A percentile compares a stretch with the other conserved stretches of the same genome.
Evolutionary conservation across 108 stramenopile genomes (phyloP).

Genomic region (Fragilaria crotonensis): DNA sequence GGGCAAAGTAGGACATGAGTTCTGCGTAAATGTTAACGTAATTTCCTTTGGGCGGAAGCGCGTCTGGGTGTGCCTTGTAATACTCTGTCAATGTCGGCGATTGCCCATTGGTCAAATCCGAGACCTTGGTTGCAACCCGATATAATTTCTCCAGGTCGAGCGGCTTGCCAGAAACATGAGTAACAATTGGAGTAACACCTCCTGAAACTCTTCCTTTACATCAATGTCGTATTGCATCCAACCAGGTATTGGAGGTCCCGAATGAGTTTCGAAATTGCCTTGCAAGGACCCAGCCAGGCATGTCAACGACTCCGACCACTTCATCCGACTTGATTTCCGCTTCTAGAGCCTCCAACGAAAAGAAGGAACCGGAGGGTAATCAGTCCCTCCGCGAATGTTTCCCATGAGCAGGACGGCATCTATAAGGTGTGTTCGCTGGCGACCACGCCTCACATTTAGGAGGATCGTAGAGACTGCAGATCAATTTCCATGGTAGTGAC

Average conservation of each 20-base stretch:
- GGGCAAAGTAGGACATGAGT: constrained; percentile 22
- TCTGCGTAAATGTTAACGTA: constrained; percentile 19
- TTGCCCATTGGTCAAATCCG: constrained; percentile 23
- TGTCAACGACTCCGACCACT: constrained; percentile 8
- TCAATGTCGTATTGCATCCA: constrained; percentile 18
- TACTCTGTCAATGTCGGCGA: constrained; percentile 12
- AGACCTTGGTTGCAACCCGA: constrained; percentile 18
- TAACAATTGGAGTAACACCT: constrained; percentile 4
- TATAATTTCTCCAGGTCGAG: constrained; percentile 15
- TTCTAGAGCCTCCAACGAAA: no score
- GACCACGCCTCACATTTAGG: constrained; percentile 4
- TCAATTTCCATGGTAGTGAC: constrained; percentile 14
- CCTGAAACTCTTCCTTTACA: neutral
- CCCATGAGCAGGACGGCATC: constrained; percentile 19
- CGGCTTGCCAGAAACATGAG: constrained; percentile 7
- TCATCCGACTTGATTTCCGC: no score
- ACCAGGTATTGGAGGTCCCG: constrained; percentile 18
- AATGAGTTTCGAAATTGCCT: constrained; percentile 11
- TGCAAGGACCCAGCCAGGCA: constrained; percentile 14
- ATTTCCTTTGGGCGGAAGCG: constrained; percentile 15
- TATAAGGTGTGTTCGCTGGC: neutral
- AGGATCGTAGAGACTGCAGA: constrained; percentile 8
- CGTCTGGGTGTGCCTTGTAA: constrained; percentile 12
- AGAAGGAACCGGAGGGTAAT: no score
- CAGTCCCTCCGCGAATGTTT: constrained; percentile 11